A percentile compares a stretch with the other conserved stretches of the same genome.
Evolutionary conservation across 2,329 filamentous ascomycete genomes (phyloP).

Genomic region (Hypoxylon sp.): DNA sequence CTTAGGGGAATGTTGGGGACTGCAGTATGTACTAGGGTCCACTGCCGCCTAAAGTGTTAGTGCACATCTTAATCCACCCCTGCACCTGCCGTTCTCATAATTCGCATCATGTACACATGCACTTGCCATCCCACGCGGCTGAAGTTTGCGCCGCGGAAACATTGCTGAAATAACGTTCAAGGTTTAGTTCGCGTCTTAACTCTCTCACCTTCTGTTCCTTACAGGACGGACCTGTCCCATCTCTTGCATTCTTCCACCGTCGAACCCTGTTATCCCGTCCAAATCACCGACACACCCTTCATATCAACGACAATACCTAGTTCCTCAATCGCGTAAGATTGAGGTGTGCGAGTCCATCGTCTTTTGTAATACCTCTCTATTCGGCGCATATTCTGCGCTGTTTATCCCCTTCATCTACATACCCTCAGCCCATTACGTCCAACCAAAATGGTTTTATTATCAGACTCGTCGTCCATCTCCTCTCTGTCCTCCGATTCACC

Average conservation of each 20-base stretch:
- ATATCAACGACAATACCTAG: conserved; percentile 1
- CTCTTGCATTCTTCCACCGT: neutral
- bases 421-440: neutral
- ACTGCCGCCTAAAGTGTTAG: neutral
- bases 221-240: neutral
- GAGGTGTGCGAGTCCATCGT: neutral
- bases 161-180: conserved; percentile 26
- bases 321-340: conserved; percentile 13
- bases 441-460: conserved; percentile 51
- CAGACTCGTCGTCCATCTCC: conserved; percentile 54
- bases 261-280: neutral
- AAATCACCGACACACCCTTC: neutral
- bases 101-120: conserved; percentile 17
- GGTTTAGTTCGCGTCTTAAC: conserved; percentile 8
- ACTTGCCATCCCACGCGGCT: conserved; percentile 26
- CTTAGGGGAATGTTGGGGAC: neutral
- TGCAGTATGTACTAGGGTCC: neutral
- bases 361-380: neutral
- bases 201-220: neutral
- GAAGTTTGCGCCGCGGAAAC: conserved; percentile 41
- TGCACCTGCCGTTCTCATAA: conserved; percentile 3
- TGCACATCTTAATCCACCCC: conserved; percentile 4
- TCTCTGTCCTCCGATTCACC: conserved; percentile 54
- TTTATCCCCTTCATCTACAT: neutral
- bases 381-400: conserved; percentile 2